A percentile compares a stretch with the other conserved stretches of the same genome.
These are phyloP conservation scores for Fagus crenata DNA, from an alignment of 306 rosid genomes.

Conservation along the genomic window DNA sequence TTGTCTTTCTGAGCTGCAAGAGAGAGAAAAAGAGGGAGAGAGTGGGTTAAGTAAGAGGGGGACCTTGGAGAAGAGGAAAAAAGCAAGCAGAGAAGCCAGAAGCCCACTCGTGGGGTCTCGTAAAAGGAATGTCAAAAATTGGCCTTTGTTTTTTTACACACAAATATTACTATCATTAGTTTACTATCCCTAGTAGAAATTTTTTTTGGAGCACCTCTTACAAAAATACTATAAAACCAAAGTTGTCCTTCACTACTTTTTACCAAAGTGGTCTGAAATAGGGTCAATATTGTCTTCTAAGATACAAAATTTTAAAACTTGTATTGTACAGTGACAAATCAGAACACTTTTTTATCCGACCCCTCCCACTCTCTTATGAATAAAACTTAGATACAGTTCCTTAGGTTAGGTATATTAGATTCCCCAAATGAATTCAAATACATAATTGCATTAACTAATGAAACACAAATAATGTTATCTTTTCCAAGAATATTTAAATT, in stretches of 20 bases:
- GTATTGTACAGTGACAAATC: no score
- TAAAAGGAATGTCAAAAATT: constrained; percentile 36
- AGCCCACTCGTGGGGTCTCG: constrained; percentile 69
- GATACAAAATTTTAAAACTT: no score
- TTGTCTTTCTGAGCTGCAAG: constrained; percentile 35
- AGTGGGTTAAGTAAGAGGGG: background rate
- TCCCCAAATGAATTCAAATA: no score
- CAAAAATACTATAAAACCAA: constrained; percentile 1
- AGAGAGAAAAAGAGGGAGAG: constrained; percentile 13
- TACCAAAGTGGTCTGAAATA: background rate
- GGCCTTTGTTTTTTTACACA: constrained; percentile 10
- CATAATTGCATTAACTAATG: no score
- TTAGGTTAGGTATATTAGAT: no score
- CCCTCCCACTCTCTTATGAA: no score
- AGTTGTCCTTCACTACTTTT: background rate
- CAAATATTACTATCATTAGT: background rate
- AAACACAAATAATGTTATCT: no score
- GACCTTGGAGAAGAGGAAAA: constrained; percentile 19
- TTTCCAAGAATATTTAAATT: no score
- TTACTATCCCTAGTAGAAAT: constrained; percentile 5
- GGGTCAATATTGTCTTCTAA: constrained; percentile 7
- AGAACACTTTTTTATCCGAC: no score
- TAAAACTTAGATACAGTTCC: no score
- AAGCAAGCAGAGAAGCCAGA: constrained; percentile 16
- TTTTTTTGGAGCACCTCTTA: no score